phyloP scores from a whole-genome alignment of 2,329 filamentous ascomycete genomes.

The Hypomyces perniciosus region DNA sequence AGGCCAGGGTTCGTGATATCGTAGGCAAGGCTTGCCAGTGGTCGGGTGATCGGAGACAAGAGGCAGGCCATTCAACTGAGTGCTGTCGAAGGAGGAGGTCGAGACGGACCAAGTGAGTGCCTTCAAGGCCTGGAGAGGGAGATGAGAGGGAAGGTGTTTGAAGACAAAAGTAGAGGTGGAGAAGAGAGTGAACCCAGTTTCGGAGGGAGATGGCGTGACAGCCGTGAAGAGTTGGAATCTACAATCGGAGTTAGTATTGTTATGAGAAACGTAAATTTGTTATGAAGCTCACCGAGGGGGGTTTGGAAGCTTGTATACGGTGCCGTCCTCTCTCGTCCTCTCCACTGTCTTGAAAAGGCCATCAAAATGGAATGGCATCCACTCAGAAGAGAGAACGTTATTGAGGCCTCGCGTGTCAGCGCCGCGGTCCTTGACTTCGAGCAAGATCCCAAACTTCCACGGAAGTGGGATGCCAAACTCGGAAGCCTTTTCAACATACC shows the following conservation, averaged over 20 bases:
- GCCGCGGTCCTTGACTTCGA: slow-evolving; percentile 48
- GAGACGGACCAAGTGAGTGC: slow-evolving; percentile 43
- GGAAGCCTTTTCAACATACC: slow-evolving; percentile 40
- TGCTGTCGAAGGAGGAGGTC: slow-evolving; percentile 42
- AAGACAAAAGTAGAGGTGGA: slow-evolving; percentile 45
- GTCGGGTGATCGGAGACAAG: slow-evolving; percentile 44
- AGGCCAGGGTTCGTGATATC: slow-evolving; percentile 51
- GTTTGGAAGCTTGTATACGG: slow-evolving; percentile 34
- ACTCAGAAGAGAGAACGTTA: slow-evolving; percentile 47
- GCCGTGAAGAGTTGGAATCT: slow-evolving; percentile 49
- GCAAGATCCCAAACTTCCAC: slow-evolving; percentile 47
- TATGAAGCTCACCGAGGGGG: slow-evolving; percentile 34
- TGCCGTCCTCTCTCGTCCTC: slow-evolving; percentile 30
- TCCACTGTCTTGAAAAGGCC: slow-evolving; percentile 50
- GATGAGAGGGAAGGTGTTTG: slow-evolving; percentile 35
- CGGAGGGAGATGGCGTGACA: slow-evolving; percentile 39
- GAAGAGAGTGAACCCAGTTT: slow-evolving; percentile 50
- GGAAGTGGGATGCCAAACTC: slow-evolving; percentile 42
- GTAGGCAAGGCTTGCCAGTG: slow-evolving; percentile 41
- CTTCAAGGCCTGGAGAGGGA: slow-evolving; percentile 31
- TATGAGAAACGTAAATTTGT: neutral
- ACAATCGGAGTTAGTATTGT: neutral
- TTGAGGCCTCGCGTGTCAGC: slow-evolving; percentile 39
- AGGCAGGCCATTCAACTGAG: slow-evolving; percentile 36
- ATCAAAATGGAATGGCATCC: slow-evolving; percentile 54